These are phyloP conservation scores for Globisporangium ultimum DNA, from an alignment of 352 stramenopile species.

Conservation along the genomic window DNA sequence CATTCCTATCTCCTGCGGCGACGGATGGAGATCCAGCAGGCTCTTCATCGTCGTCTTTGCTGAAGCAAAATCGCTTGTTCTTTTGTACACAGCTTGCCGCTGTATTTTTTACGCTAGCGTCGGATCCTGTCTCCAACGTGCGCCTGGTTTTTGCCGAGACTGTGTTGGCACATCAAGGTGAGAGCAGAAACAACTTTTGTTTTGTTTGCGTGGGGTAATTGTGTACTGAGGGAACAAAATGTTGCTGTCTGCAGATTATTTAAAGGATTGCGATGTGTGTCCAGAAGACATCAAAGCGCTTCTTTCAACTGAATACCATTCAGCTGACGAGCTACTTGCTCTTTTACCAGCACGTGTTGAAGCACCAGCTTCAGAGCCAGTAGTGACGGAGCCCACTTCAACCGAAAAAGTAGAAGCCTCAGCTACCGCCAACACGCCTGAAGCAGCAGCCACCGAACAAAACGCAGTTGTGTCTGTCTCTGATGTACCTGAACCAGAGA, in stretches of 20 bases:
- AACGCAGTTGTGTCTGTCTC: too few relatives aligned
- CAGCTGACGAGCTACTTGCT: constrained; percentile 26
- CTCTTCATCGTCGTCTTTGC: not conserved
- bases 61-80: constrained; percentile 22
- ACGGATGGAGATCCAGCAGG: not conserved
- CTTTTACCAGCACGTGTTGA: constrained; percentile 15
- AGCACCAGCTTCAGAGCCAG: constrained; percentile 11
- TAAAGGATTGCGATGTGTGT: constrained; percentile 24
- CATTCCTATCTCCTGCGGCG: constrained; percentile 33
- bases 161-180: constrained; percentile 43
- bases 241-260: constrained; percentile 15
- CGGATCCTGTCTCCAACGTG: constrained; percentile 73
- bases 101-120: constrained; percentile 55
- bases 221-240: not conserved
- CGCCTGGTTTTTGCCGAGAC: constrained; percentile 56
- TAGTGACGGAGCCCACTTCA: constrained; percentile 12
- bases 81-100: constrained; percentile 46
- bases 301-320: constrained; percentile 20
- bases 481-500: too few relatives aligned
- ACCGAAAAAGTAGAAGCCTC: not conserved
- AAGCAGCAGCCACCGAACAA: too few relatives aligned
- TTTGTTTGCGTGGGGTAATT: not conserved
- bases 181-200: not conserved
- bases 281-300: constrained; percentile 22
- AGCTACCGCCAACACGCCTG: too few relatives aligned